phyloP scores from a whole-genome alignment of 805 yeast genomes.

The Yamadazyma ubonensis region DNA sequence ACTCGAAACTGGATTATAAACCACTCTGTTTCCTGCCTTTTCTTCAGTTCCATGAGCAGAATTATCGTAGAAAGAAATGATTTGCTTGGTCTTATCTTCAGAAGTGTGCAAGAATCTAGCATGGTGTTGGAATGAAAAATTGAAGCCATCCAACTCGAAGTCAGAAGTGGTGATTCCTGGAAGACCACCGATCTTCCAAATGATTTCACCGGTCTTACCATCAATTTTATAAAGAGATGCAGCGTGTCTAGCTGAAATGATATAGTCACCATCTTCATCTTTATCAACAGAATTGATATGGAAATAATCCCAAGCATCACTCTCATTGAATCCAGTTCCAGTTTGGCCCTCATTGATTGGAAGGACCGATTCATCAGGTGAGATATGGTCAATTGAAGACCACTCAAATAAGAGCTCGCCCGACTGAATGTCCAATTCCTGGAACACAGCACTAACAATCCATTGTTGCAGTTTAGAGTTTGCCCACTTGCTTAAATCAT shows the following conservation, averaged over 20 bases:
- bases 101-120: slow-evolving; percentile 25
- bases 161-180: slow-evolving; percentile 18
- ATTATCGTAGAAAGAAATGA: slow-evolving; percentile 36
- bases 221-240: slow-evolving; percentile 33
- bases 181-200: slow-evolving; percentile 35
- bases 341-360: slow-evolving; percentile 30
- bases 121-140: slow-evolving; percentile 38
- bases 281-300: slow-evolving; percentile 41
- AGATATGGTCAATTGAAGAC: slow-evolving; percentile 32
- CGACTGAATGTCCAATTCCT: slow-evolving; percentile 34
- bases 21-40: slow-evolving; percentile 24
- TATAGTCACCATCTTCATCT: slow-evolving; percentile 31
- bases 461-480: slow-evolving; percentile 27
- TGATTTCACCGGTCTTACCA: slow-evolving; percentile 34
- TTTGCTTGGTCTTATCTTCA: slow-evolving; percentile 23
- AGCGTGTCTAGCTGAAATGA: slow-evolving; percentile 35
- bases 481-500: slow-evolving; percentile 28
- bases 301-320: slow-evolving; percentile 41
- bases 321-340: slow-evolving; percentile 31
- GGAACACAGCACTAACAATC: slow-evolving; percentile 35
- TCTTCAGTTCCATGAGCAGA: slow-evolving; percentile 38
- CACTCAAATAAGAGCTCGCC: slow-evolving; percentile 36
- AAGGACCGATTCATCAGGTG: slow-evolving; percentile 31
- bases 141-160: slow-evolving; percentile 19
- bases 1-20: slow-evolving; percentile 24